Conservation (phyloP, 1,284 basidiomycete genomes). For the Mixia osmundae region DNA sequence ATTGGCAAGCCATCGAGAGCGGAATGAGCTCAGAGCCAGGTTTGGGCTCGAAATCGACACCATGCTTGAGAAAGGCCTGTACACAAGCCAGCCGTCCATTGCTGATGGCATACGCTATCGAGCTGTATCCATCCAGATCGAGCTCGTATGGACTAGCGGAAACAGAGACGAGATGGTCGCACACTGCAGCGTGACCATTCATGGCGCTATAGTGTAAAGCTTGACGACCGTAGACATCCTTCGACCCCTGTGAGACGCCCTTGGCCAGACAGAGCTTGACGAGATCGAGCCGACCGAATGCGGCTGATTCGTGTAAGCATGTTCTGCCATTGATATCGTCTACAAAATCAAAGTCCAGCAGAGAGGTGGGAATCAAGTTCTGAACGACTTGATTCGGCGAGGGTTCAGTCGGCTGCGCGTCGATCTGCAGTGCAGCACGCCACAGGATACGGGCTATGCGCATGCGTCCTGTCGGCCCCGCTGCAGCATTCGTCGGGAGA, state of each 20-base stretch:
- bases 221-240: conserved; percentile 75
- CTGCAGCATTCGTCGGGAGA: background rate
- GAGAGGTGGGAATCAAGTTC: conserved; percentile 31
- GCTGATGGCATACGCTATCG: conserved; percentile 75
- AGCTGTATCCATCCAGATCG: conserved; percentile 84
- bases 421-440: conserved; percentile 72
- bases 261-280: conserved; percentile 59
- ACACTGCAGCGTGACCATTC: conserved; percentile 60
- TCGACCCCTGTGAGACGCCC: conserved; percentile 39
- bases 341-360: conserved; percentile 72
- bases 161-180: conserved; percentile 47
- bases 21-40: conserved; percentile 43
- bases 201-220: conserved; percentile 91
- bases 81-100: conserved; percentile 65
- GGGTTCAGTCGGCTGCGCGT: no score
- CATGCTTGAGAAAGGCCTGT: conserved; percentile 43
- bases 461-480: background rate
- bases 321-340: conserved; percentile 95
- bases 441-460: conserved; percentile 47
- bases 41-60: conserved; percentile 29
- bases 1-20: conserved; percentile 69
- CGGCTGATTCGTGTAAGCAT: conserved; percentile 81
- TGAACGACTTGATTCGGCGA: background rate
- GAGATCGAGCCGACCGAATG: conserved; percentile 55
- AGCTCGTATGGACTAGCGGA: conserved; percentile 41